These are phyloP conservation scores for Deuterostichococcus epilithicus DNA, from an alignment of 139 green algal genomes.

Conservation along the genomic window DNA sequence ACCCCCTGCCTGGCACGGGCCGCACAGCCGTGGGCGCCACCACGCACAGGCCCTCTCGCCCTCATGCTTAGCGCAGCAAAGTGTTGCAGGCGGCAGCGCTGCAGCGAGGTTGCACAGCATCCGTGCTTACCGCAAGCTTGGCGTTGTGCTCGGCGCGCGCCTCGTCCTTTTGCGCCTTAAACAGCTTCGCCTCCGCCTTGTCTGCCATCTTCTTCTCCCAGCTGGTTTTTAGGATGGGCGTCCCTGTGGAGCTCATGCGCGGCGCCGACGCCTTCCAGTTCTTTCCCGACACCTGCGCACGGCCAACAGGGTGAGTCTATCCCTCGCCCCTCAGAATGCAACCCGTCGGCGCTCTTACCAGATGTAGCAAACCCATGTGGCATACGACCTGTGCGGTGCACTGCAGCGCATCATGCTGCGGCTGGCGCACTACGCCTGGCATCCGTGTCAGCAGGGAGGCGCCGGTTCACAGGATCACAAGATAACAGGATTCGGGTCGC, in stretches of 20 bases:
- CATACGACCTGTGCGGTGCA: too few relatives aligned
- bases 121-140: constrained; percentile 16
- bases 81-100: background rate
- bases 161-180: constrained; percentile 29
- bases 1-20: too few relatives aligned
- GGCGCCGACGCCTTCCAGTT: constrained; percentile 44
- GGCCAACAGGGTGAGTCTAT: too few relatives aligned
- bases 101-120: background rate
- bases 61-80: background rate
- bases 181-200: constrained; percentile 37
- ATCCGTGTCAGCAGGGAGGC: too few relatives aligned
- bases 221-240: constrained; percentile 28
- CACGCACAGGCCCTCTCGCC: constrained; percentile 1
- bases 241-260: constrained; percentile 21
- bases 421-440: too few relatives aligned
- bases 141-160: constrained; percentile 29
- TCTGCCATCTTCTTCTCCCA: constrained; percentile 63
- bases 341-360: too few relatives aligned
- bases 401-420: too few relatives aligned
- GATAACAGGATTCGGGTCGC: too few relatives aligned
- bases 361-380: too few relatives aligned
- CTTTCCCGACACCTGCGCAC: background rate
- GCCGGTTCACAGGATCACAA: too few relatives aligned
- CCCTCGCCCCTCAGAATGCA: too few relatives aligned
- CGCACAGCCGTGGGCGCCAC: too few relatives aligned